Evolutionary conservation across 495 filamentous ascomycete species (phyloP).

Genomic region (Annulohypoxylon maeteangense): DNA sequence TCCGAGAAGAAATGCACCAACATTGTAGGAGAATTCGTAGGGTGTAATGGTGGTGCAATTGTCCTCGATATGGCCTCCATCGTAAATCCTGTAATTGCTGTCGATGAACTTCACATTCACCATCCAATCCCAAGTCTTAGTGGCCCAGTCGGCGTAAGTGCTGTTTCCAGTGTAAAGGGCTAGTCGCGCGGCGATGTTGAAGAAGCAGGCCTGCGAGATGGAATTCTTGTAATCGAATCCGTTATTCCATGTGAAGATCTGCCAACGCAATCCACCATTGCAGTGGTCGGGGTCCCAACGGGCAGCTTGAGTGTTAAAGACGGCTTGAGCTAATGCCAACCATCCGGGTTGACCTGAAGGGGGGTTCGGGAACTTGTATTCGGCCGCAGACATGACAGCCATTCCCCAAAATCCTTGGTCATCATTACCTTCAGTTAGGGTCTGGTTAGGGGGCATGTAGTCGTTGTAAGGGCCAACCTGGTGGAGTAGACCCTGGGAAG

Average conservation of each 20-base stretch:
- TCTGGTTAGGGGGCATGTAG: slow-evolving; percentile 72
- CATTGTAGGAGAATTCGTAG: slow-evolving; percentile 77
- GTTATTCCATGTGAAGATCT: slow-evolving; percentile 77
- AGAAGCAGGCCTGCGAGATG: slow-evolving; percentile 73
- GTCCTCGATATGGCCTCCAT: slow-evolving; percentile 61
- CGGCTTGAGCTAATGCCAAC: slow-evolving; percentile 83
- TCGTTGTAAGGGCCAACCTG: slow-evolving; percentile 68
- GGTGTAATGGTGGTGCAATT: slow-evolving; percentile 63
- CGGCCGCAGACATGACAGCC: slow-evolving; percentile 73
- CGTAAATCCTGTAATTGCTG: slow-evolving; percentile 63
- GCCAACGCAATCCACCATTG: slow-evolving; percentile 83
- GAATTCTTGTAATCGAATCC: slow-evolving; percentile 85
- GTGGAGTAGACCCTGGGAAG: slow-evolving; percentile 64
- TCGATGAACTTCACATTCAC: slow-evolving; percentile 61
- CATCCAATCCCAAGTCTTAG: slow-evolving; percentile 76
- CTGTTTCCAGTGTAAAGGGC: slow-evolving; percentile 76
- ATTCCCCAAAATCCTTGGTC: slow-evolving; percentile 78
- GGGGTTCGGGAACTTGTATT: slow-evolving; percentile 70
- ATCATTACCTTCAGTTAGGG: slow-evolving; percentile 71
- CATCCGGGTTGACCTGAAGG: slow-evolving; percentile 70
- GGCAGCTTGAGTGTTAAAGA: slow-evolving; percentile 77
- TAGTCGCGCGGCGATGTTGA: slow-evolving; percentile 76
- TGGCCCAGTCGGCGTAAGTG: slow-evolving; percentile 77
- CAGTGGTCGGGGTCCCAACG: slow-evolving; percentile 73
- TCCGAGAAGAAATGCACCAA: slow-evolving; percentile 72